Base-by-base conservation (phyloP, 257 asterid genomes). In the Solanum chiquidenum region DNA sequence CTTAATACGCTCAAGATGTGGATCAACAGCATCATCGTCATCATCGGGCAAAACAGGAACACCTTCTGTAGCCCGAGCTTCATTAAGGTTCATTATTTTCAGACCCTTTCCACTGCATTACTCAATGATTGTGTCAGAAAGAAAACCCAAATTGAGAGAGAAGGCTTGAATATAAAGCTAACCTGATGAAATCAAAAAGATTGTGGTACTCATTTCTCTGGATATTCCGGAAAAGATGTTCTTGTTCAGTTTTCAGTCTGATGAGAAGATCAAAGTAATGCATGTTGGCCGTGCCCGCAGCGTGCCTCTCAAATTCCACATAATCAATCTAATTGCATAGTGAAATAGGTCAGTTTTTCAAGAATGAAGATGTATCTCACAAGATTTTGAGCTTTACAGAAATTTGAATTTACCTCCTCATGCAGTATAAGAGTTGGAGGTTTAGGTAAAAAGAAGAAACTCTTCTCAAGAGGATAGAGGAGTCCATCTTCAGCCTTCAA, bases 401-500 rank as follows among this genome's bases (percentile, higher is more conserved):
- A 46, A 71, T 55, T 49, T 86, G 49, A 83, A 82, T 40, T 7
- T 90, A 96, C 99, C 96, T 97, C 99, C 76, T 97, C 99, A 2
- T 96, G 98, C 86, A 97, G 99, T 89, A 97, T 95, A 83, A 96
- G 95, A 85, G 99, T 96, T 72, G 98, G 99, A 29, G 99, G 99
- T 86, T 96, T 97, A 89, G 99, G 99, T 84, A 97, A 89, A 90
- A 97, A 97, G 99, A 97, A 97, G 90, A 97, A 97, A 92, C 99
- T 93, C 94, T 97, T 97, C 85, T 97, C 99, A 68, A 97, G 98
- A 69, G 99, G 98, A 94, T 97, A 97, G 88, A 97, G 98, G 91
- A 94, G 93, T 87, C 99, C 99, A 89, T 97, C 99, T 94, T 97
- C 99, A 91, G 99, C 99, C 94, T 97, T 97, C 88, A 97, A 92